A percentile compares a stretch with the other conserved stretches of the same genome.
Evolutionary conservation across 164 flowering plant species (phyloP).

Genomic region (Saururus chinensis): DNA sequence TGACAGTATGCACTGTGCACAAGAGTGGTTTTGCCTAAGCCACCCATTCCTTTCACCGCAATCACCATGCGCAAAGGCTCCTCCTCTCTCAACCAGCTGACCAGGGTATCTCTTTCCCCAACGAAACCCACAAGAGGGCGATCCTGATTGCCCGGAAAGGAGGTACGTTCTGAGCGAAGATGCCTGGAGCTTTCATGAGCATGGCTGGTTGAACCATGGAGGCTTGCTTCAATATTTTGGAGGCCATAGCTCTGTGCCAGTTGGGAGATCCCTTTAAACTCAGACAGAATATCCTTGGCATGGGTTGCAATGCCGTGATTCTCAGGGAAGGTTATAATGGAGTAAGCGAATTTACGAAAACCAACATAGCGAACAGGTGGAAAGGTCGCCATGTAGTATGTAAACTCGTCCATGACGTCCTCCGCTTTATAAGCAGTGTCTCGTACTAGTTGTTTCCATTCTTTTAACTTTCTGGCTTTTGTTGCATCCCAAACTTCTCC

Average conservation of each 20-base stretch:
- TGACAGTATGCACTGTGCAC: slow-evolving; percentile 18
- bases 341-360: background rate
- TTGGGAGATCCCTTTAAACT: background rate
- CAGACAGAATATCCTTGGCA: background rate
- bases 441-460: background rate
- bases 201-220: no score
- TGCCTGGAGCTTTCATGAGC: no score
- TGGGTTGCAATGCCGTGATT: background rate
- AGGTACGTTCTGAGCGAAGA: background rate
- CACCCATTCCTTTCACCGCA: slow-evolving; percentile 50
- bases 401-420: background rate
- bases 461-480: no score
- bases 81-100: background rate
- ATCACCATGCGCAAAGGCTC: background rate
- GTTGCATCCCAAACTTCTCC: background rate
- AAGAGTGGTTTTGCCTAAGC: slow-evolving; percentile 48
- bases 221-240: background rate
- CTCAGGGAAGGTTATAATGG: background rate
- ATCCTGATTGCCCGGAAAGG: background rate
- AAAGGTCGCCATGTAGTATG: background rate
- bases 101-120: background rate
- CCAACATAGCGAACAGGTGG: background rate
- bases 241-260: background rate
- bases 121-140: background rate
- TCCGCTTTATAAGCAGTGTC: background rate